A percentile compares a stretch with the other conserved stretches of the same genome.
Evolutionary conservation across 2,329 filamentous ascomycete species (phyloP).

Genomic region (Xylariales sp.): DNA sequence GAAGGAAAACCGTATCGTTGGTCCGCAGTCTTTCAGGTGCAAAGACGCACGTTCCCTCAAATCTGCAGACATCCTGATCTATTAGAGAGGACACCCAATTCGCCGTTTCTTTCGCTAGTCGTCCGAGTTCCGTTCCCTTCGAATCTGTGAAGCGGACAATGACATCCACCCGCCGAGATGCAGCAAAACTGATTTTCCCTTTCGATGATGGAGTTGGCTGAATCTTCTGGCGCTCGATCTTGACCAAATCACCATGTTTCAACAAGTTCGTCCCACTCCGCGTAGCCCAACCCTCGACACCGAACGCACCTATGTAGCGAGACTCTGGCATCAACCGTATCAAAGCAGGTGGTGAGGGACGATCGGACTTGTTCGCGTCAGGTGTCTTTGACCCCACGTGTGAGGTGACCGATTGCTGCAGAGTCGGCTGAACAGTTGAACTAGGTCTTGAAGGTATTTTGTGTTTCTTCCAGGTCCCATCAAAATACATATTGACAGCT

Average conservation of each 20-base stretch:
- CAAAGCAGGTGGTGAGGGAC: constrained; percentile 9
- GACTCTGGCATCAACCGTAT: constrained; percentile 28
- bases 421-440: constrained; percentile 5
- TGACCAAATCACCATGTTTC: constrained; percentile 76
- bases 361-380: neutral
- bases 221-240: constrained; percentile 80
- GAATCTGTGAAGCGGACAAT: constrained; percentile 86
- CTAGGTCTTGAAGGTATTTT: constrained; percentile 21
- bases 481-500: constrained; percentile 67
- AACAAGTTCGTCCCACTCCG: constrained; percentile 72
- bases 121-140: constrained; percentile 76
- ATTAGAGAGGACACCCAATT: constrained; percentile 90
- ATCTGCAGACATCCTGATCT: constrained; percentile 83
- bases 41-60: constrained; percentile 85
- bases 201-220: constrained; percentile 50
- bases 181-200: constrained; percentile 41
- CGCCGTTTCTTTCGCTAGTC: constrained; percentile 80
- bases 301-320: constrained; percentile 87
- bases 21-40: constrained; percentile 80
- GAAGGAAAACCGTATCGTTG: constrained; percentile 92
- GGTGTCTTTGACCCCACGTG: neutral
- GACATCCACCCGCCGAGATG: constrained; percentile 70
- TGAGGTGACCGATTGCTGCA: constrained; percentile 7
- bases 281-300: constrained; percentile 88
- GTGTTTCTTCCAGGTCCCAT: constrained; percentile 59